Percentiles rank a stretch among this genome's conserved stretches.
phyloP scores from a whole-genome alignment of 106 monocot species.

The Cymbidium sinense region DNA sequence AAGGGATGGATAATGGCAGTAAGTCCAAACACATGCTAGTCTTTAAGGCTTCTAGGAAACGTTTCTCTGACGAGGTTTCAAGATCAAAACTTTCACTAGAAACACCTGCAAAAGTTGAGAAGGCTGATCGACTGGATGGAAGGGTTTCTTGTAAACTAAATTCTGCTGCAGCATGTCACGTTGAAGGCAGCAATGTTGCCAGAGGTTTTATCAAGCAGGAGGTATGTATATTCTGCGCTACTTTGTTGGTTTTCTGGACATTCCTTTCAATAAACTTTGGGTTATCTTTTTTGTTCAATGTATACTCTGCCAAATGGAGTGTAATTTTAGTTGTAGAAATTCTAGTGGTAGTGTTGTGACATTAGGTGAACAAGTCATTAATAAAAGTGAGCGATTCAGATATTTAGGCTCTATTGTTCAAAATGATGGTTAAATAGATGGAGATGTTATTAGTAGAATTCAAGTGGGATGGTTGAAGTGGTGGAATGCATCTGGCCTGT shows the following conservation, averaged over 20 bases:
- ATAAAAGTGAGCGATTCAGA: too few species aligned
- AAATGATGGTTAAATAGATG: too few species aligned
- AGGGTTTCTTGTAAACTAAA: conserved; percentile 15
- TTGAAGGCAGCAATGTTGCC: background rate
- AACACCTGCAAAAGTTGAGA: conserved; percentile 27
- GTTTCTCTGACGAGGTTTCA: conserved; percentile 11
- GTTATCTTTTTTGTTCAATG: background rate
- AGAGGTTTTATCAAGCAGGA: conserved; percentile 26
- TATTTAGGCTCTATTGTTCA: too few species aligned
- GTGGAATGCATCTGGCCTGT: too few species aligned
- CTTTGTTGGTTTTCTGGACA: background rate
- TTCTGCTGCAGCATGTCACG: conserved; percentile 7
- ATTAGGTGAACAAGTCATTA: too few species aligned
- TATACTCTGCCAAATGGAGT: too few species aligned
- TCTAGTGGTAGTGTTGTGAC: too few species aligned
- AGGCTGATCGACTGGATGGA: conserved; percentile 11
- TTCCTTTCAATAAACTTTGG: background rate
- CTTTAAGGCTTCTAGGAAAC: conserved; percentile 17
- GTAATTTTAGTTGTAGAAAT: too few species aligned
- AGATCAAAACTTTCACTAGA: conserved; percentile 9
- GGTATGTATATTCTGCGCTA: conserved; percentile 18
- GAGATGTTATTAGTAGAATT: too few species aligned
- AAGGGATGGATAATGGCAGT: conserved; percentile 13
- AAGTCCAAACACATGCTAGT: conserved; percentile 23
- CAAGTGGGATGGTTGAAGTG: too few species aligned